phyloP scores from a whole-genome alignment of 129 eudicot species.

The Centrapalus pauciflorus region DNA sequence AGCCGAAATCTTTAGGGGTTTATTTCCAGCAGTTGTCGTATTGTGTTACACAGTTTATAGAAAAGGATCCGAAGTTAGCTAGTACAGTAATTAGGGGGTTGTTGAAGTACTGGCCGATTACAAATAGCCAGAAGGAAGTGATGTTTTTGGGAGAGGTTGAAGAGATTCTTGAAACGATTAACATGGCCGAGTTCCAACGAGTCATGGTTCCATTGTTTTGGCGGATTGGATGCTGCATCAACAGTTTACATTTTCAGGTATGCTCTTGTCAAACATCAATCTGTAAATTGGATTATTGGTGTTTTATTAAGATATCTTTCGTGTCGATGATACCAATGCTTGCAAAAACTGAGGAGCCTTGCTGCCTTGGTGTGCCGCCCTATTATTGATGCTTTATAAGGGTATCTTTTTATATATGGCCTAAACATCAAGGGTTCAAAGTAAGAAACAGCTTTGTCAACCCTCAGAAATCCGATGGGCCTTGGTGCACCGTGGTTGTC shows the following conservation, averaged over 20 bases:
- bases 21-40: conserved; percentile 88
- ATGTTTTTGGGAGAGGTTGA: conserved; percentile 83
- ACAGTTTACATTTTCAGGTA: conserved; percentile 93
- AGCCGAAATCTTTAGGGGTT: conserved; percentile 77
- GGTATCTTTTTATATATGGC: no score
- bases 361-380: no score
- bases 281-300: background rate
- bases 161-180: conserved; percentile 78
- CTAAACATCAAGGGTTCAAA: no score
- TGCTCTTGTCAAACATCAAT: background rate
- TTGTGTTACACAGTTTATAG: conserved; percentile 81
- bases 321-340: no score
- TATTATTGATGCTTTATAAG: no score
- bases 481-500: no score
- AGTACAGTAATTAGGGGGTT: conserved; percentile 74
- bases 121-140: conserved; percentile 89
- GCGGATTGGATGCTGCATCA: conserved; percentile 78
- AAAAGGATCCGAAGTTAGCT: conserved; percentile 85
- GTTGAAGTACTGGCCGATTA: conserved; percentile 92
- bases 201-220: conserved; percentile 84
- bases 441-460: no score
- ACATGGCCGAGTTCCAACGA: conserved; percentile 79
- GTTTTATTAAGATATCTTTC: no score
- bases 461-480: no score
- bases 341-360: no score